These are phyloP conservation scores for Mycotypha africana DNA, from an alignment of 371 early-diverging fungal species.

Conservation along the genomic window DNA sequence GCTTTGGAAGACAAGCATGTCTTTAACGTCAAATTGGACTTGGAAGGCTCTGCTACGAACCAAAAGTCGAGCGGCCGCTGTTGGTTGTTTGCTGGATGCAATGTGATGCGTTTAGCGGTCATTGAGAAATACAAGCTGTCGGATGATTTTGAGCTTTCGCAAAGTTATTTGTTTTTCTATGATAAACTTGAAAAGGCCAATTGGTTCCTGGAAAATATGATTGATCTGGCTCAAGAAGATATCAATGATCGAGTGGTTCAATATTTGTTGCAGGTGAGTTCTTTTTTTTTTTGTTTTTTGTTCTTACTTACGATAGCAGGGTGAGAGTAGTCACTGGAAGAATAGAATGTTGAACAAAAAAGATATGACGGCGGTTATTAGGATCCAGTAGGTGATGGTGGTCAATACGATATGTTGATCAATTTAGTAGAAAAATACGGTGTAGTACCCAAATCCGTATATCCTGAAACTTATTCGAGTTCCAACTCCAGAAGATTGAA, in stretches of 20 bases:
- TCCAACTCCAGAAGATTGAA: slow-evolving; percentile 58
- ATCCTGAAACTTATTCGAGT: slow-evolving; percentile 68
- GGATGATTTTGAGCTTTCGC: slow-evolving; percentile 77
- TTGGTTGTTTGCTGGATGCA: slow-evolving; percentile 80
- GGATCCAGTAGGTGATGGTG: slow-evolving; percentile 62
- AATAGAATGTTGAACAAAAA: too few species aligned
- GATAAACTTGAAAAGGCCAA: slow-evolving; percentile 81
- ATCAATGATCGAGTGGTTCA: slow-evolving; percentile 71
- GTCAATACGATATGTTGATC: slow-evolving; percentile 83
- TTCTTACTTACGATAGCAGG: too few species aligned
- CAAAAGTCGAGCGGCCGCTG: slow-evolving; percentile 80
- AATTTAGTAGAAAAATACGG: slow-evolving; percentile 74
- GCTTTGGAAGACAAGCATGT: slow-evolving; percentile 36
- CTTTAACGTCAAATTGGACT: slow-evolving; percentile 57
- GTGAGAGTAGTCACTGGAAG: too few species aligned
- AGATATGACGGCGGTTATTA: too few species aligned
- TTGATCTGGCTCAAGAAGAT: slow-evolving; percentile 58
- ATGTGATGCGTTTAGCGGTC: slow-evolving; percentile 31
- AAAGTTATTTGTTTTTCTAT: slow-evolving; percentile 78
- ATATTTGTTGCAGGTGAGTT: slow-evolving; percentile 64
- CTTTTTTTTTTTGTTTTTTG: too few species aligned
- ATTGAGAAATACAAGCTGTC: slow-evolving; percentile 53
- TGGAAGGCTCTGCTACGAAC: slow-evolving; percentile 65
- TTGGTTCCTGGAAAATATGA: slow-evolving; percentile 77
- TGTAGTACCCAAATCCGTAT: slow-evolving; percentile 68